phyloP scores from a whole-genome alignment of 208 protist species.

The Strigomonas galati region DNA sequence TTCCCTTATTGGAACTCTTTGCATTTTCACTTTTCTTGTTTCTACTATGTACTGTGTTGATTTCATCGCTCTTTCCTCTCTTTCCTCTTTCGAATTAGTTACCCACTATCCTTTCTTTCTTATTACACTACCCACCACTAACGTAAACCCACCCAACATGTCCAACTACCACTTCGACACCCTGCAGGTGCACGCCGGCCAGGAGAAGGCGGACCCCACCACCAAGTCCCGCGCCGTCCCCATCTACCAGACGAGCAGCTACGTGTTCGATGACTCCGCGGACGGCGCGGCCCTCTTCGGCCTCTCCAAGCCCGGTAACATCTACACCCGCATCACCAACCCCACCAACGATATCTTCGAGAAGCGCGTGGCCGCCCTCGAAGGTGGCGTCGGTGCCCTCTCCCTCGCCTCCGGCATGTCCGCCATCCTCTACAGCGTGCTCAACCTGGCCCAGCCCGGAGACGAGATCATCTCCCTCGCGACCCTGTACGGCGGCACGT shows the following conservation, averaged over 20 bases:
- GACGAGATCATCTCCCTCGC: constrained; percentile 13
- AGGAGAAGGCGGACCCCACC: not conserved
- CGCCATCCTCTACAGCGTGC: constrained; percentile 11
- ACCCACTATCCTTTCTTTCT: not conserved
- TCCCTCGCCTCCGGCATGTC: not conserved
- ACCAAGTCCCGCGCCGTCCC: constrained; percentile 13
- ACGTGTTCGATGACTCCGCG: constrained; percentile 4
- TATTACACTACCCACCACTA: not conserved
- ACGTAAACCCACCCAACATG: not conserved
- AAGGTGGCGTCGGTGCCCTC: constrained; percentile 2
- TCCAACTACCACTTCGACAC: constrained; percentile 14
- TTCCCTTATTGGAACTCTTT: not conserved
- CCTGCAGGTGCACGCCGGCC: constrained; percentile 6
- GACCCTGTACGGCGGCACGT: constrained; percentile 15
- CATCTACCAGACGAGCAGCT: constrained; percentile 10
- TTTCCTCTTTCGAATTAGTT: not conserved
- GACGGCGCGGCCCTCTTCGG: not conserved
- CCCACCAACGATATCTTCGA: not conserved
- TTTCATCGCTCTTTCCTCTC: not conserved
- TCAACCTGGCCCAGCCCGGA: not conserved
- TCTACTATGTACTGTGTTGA: not conserved
- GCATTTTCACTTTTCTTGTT: not conserved
- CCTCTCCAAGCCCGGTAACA: not conserved
- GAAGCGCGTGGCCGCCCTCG: constrained; percentile 8
- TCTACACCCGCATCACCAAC: constrained; percentile 3